Evolutionary conservation across 768 basidiomycete species (phyloP), one percentile per base, ranked within the genome.

Genomic region (Pulveroboletus frians): DNA sequence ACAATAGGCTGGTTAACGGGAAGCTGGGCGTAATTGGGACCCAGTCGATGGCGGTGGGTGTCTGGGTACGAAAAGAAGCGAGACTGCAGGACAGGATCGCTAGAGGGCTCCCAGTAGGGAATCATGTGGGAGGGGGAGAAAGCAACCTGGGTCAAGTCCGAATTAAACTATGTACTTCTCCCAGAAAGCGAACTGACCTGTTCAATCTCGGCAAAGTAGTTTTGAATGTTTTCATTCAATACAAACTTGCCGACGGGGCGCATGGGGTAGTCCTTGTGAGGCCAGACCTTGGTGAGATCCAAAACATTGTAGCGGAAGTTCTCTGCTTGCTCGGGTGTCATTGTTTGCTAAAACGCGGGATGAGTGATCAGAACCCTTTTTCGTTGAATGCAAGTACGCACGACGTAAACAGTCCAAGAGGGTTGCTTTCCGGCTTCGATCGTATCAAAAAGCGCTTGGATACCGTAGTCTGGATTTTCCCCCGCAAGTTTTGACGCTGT

Each of bases 181-280:
- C 26, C 6, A 42, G 55, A 64, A 54, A 35, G 54, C 57, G 15
- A 63, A 52, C 75, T 56, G 31, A 88, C 86, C 74, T 97, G 92
- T 69, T 98, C 94, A 39, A 93, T 84, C 73, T 97, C 94, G 43
- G 92, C 84, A 51, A 96, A 96, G 79, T 92, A 96, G 73, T 92
- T 91, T 64, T 84, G 73, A 17, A 77, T 74, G 62, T 88, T 86
- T 69, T 87, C 77, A 66, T 90, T 78, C 54, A 90, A 77, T 18
- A 88, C 85, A 48, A 96, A 72, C 65, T 84, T 92, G 60, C 93
- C 94, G 56, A 97, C 70, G 36, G 83, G 85, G 56, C 92, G 85
- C 55, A 96, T 76, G n/a, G 94, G 95, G 72, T 77, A 92, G 9
- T 92, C 79, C 43, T 71, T 69, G 66, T 98, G 94, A 7, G 95